Evolutionary conservation across 148 eudicot species (phyloP).

Genomic region (Polygonum aviculare): DNA sequence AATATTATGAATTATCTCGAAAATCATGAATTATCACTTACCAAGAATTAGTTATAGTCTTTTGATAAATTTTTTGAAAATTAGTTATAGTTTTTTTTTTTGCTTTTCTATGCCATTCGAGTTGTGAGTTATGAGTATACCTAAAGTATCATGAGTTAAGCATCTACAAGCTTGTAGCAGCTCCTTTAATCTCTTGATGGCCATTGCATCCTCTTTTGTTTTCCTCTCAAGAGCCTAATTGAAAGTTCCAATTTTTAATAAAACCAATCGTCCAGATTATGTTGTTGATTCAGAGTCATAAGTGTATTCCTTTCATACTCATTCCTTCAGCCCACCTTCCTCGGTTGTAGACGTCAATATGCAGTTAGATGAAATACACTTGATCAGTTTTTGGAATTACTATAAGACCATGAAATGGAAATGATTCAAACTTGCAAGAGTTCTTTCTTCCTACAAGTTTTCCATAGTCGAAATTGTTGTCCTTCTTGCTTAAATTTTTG

Average conservation of each 20-base stretch:
- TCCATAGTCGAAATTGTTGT: conserved; percentile 97
- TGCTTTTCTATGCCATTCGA: background rate
- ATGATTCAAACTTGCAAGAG: conserved; percentile 60
- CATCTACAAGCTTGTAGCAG: conserved; percentile 91
- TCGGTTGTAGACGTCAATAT: conserved; percentile 29
- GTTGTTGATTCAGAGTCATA: conserved; percentile 94
- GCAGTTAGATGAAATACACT: background rate
- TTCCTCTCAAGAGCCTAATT: conserved; percentile 95
- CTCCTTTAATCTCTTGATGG: conserved; percentile 95
- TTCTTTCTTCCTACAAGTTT: conserved; percentile 94
- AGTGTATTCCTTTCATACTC: conserved; percentile 97
- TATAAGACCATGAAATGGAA: background rate
- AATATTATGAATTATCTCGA: no score
- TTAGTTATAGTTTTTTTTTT: no score
- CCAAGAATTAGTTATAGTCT: no score
- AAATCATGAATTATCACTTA: no score
- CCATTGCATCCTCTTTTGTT: conserved; percentile 99
- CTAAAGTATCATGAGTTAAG: conserved; percentile 68
- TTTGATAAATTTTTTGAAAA: no score
- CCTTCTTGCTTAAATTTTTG: conserved; percentile 96
- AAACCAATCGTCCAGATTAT: conserved; percentile 51
- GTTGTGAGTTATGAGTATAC: conserved; percentile 30
- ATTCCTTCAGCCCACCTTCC: conserved; percentile 90
- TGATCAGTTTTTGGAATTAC: background rate
- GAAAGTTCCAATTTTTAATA: background rate